A percentile compares a stretch with the other conserved stretches of the same genome.
Evolutionary conservation across 768 basidiomycete genomes (phyloP).

Genomic region (Pisolithus marmoratus): DNA sequence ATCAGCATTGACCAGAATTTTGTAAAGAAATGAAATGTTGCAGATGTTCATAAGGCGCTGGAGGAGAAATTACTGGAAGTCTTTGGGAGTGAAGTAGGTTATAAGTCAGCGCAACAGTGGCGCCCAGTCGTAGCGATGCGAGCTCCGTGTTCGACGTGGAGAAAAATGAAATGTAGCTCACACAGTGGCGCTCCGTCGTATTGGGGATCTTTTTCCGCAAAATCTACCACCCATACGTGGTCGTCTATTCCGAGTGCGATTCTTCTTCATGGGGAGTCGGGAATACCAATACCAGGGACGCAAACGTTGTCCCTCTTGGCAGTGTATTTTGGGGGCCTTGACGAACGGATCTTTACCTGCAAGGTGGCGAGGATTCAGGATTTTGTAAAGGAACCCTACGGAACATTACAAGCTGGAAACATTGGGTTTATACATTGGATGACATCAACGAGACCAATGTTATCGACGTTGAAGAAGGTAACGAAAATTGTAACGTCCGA

Average conservation of each 20-base stretch:
- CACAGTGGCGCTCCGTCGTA: too few species aligned
- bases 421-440: conserved; percentile 40
- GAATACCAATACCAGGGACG: conserved; percentile 47
- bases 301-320: conserved; percentile 39
- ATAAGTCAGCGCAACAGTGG: conserved; percentile 39
- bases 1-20: conserved; percentile 6
- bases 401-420: conserved; percentile 33
- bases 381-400: background rate
- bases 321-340: conserved; percentile 48
- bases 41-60: background rate
- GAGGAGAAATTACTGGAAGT: background rate
- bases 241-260: conserved; percentile 21
- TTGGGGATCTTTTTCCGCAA: conserved; percentile 14
- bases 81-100: conserved; percentile 25
- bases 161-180: too few species aligned
- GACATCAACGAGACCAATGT: conserved; percentile 22
- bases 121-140: conserved; percentile 31
- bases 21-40: too few species aligned
- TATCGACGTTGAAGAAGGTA: conserved; percentile 25
- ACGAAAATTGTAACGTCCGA: conserved; percentile 34
- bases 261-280: conserved; percentile 43
- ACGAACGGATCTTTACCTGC: conserved; percentile 44
- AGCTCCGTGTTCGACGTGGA: too few species aligned
- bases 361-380: too few species aligned
- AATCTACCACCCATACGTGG: background rate